phyloP scores from a whole-genome alignment of 345 rosid genomes.

The Bruguiera gymnorhiza region DNA sequence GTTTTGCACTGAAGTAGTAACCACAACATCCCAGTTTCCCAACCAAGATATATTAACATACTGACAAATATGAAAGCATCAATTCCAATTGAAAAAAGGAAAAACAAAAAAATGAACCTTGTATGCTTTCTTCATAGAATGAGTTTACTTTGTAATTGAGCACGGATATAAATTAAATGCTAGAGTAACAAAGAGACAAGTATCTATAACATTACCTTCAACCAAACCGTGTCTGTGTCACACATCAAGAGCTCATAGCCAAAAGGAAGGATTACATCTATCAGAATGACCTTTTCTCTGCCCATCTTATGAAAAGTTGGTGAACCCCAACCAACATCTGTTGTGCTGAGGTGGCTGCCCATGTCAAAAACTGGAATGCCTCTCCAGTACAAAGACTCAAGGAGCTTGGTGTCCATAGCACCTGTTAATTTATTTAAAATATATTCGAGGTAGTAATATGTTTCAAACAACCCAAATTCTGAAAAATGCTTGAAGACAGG shows the following conservation, averaged over 20 bases:
- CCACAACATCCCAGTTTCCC: background rate
- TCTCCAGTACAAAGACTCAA: constrained; percentile 95
- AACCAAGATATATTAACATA: background rate
- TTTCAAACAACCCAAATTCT: background rate
- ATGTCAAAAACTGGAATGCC: constrained; percentile 97
- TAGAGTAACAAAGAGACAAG: background rate
- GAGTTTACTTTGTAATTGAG: background rate
- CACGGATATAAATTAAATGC: background rate
- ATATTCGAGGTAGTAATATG: background rate
- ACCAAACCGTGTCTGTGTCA: constrained; percentile 98
- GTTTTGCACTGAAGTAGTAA: too few species aligned
- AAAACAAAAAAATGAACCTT: too few species aligned
- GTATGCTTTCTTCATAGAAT: too few species aligned
- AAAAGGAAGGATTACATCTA: constrained; percentile 77
- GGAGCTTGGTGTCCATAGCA: constrained; percentile 88
- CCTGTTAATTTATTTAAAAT: constrained; percentile 39
- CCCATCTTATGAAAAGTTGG: constrained; percentile 98
- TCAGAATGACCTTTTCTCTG: constrained; percentile 90
- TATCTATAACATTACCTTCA: constrained; percentile 53
- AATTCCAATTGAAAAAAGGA: background rate
- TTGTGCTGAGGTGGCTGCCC: constrained; percentile 94
- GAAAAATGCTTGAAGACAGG: background rate
- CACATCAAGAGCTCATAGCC: constrained; percentile 94
- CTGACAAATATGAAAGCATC: background rate
- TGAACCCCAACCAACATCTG: constrained; percentile 99